Percentiles rank a stretch among this genome's conserved stretches.
These are phyloP conservation scores for Sphenostylis stenocarpa DNA, from an alignment of 306 rosid genomes.

Conservation along the genomic window DNA sequence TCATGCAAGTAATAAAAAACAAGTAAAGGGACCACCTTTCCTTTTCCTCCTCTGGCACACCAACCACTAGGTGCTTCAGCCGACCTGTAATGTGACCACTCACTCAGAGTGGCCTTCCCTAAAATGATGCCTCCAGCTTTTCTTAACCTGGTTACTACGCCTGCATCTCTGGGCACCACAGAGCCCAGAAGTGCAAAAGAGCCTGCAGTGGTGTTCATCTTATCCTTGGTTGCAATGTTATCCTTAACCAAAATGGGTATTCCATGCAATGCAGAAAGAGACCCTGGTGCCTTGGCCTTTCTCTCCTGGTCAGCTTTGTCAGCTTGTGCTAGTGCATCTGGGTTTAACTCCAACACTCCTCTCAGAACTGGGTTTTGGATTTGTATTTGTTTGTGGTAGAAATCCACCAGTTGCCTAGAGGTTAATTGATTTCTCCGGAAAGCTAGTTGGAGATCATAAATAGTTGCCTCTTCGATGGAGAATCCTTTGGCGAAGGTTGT, in stretches of 20 bases:
- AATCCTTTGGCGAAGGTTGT: neutral
- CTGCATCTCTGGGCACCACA: conserved; percentile 64
- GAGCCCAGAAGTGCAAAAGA: conserved; percentile 67
- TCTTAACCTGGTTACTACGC: conserved; percentile 58
- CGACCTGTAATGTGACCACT: conserved; percentile 53
- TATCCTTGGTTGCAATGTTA: conserved; percentile 73
- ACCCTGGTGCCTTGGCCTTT: neutral
- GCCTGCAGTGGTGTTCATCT: conserved; percentile 65
- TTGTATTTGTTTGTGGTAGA: conserved; percentile 49
- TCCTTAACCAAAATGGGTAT: conserved; percentile 69
- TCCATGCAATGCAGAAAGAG: conserved; percentile 52
- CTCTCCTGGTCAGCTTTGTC: conserved; percentile 53
- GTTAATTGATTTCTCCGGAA: conserved; percentile 51
- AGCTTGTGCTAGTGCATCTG: conserved; percentile 57
- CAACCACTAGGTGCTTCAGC: conserved; percentile 41
- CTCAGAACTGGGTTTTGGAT: conserved; percentile 44
- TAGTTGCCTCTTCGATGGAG: conserved; percentile 54
- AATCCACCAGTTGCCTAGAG: conserved; percentile 60
- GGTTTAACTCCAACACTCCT: conserved; percentile 60
- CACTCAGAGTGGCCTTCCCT: conserved; percentile 63
- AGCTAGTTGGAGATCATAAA: conserved; percentile 56
- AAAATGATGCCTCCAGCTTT: conserved; percentile 67
- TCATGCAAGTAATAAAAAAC: too few relatives aligned
- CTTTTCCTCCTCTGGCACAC: conserved; percentile 63
- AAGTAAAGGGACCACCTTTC: conserved; percentile 43